A percentile compares a stretch with the other conserved stretches of the same genome.
Evolutionary conservation across 352 stramenopile species (phyloP).

Genomic region (Phytopythium boreale): DNA sequence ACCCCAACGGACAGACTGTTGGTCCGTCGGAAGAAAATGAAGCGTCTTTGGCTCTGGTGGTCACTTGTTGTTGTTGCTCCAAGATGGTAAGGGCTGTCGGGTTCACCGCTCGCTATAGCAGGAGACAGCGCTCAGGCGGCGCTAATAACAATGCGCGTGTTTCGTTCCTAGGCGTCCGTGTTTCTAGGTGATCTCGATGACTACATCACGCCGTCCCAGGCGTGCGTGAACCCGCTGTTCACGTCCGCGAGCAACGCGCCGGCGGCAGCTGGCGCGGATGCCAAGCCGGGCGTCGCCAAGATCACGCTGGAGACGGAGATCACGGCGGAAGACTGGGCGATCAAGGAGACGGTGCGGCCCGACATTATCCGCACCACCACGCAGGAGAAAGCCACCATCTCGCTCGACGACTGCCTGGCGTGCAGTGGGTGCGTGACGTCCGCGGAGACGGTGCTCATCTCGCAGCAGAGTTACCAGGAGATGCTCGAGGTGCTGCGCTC

Average conservation of each 20-base stretch:
- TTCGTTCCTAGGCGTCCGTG: slow-evolving; percentile 69
- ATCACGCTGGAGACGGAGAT: slow-evolving; percentile 81
- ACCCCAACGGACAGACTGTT: too few species aligned
- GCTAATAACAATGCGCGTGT: not conserved
- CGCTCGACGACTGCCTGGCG: slow-evolving; percentile 95
- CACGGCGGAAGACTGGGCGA: slow-evolving; percentile 46
- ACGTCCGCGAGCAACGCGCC: slow-evolving; percentile 32
- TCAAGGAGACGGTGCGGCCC: slow-evolving; percentile 42
- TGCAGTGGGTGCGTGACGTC: slow-evolving; percentile 97
- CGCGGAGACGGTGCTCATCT: slow-evolving; percentile 98
- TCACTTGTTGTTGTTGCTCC: not conserved
- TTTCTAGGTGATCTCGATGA: slow-evolving; percentile 93
- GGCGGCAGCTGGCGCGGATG: not conserved
- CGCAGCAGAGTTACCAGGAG: slow-evolving; percentile 92
- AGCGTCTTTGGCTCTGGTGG: not conserved
- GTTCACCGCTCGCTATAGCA: not conserved
- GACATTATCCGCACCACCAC: slow-evolving; percentile 77
- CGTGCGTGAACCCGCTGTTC: slow-evolving; percentile 93
- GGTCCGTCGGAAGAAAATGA: too few species aligned
- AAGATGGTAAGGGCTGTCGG: not conserved
- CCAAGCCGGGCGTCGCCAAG: slow-evolving; percentile 44
- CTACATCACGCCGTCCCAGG: slow-evolving; percentile 93
- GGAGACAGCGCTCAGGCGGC: not conserved
- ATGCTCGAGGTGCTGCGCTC: slow-evolving; percentile 64
- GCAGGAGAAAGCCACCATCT: slow-evolving; percentile 90